Evolutionary conservation across 495 filamentous ascomycete species (phyloP).

Genomic region (Aspergillus egyptiacus): DNA sequence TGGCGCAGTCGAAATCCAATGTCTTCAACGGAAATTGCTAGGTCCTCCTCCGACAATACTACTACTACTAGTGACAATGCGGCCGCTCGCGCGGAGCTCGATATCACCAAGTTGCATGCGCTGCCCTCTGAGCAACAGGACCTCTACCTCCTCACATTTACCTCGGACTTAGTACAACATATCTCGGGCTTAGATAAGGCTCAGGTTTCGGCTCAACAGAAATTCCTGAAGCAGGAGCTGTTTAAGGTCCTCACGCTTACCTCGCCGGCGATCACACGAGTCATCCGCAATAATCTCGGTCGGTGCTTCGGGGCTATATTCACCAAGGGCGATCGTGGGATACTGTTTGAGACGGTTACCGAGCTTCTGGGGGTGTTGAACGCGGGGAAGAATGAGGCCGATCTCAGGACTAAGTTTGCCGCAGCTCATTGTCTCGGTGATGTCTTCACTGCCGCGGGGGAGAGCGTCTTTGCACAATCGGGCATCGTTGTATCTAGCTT

Average conservation of each 20-base stretch:
- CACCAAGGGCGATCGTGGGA: constrained; percentile 79
- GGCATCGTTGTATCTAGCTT: constrained; percentile 63
- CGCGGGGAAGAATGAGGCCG: constrained; percentile 73
- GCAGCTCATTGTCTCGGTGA: constrained; percentile 85
- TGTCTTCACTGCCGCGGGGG: constrained; percentile 81
- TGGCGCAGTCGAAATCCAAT: constrained; percentile 26
- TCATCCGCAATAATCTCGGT: constrained; percentile 83
- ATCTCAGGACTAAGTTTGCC: constrained; percentile 72
- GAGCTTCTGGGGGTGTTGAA: constrained; percentile 74
- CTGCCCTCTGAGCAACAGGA: constrained; percentile 95
- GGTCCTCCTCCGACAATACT: constrained; percentile 21
- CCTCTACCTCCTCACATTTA: constrained; percentile 84
- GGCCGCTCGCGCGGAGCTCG: constrained; percentile 56
- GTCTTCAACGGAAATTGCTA: constrained; percentile 34
- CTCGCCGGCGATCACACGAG: constrained; percentile 77
- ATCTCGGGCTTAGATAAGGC: constrained; percentile 67
- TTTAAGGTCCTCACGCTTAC: constrained; percentile 85
- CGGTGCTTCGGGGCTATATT: constrained; percentile 80
- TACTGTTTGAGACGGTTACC: constrained; percentile 90
- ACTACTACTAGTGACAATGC: constrained; percentile 22
- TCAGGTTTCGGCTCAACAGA: constrained; percentile 78
- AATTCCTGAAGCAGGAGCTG: constrained; percentile 81
- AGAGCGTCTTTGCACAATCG: constrained; percentile 85
- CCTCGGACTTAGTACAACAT: constrained; percentile 74
- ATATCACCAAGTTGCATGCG: constrained; percentile 78